Conservation (phyloP, 345 rosid genomes). For the Hypericum perforatum region DNA sequence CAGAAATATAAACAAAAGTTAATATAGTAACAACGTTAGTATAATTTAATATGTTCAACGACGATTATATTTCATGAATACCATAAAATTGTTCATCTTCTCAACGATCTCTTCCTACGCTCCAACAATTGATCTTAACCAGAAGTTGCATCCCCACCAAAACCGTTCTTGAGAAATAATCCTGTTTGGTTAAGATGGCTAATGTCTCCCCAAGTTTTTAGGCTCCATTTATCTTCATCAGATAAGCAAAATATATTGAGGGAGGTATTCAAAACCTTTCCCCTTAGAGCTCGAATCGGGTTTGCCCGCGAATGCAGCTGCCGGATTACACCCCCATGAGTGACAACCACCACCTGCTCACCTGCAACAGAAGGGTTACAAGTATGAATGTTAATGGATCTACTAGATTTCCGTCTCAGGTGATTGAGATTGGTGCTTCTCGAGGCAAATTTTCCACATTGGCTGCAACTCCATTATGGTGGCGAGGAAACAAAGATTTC, state of each 20-base stretch:
- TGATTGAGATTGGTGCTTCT: no score
- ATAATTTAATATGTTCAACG: no score
- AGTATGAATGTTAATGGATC: background rate
- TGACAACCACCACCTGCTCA: slow-evolving; percentile 52
- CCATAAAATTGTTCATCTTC: no score
- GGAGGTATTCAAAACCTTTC: slow-evolving; percentile 59
- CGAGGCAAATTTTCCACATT: no score
- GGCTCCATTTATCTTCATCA: slow-evolving; percentile 39
- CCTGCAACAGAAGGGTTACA: slow-evolving; percentile 28
- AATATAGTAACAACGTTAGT: no score
- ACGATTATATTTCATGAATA: no score
- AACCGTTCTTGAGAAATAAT: slow-evolving; percentile 38
- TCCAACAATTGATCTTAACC: slow-evolving; percentile 27
- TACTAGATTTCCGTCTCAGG: no score
- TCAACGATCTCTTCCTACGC: no score
- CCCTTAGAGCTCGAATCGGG: slow-evolving; percentile 33
- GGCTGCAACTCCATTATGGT: no score
- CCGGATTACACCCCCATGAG: slow-evolving; percentile 74
- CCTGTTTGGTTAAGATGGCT: slow-evolving; percentile 43
- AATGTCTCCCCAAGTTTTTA: slow-evolving; percentile 51
- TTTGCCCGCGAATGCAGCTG: slow-evolving; percentile 51
- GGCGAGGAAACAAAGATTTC: no score
- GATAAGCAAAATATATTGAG: slow-evolving; percentile 47
- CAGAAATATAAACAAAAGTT: no score
- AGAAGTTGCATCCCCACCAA: slow-evolving; percentile 68